phyloP scores from a whole-genome alignment of 2,329 filamentous ascomycete species.

The Penicillium decumbens region DNA sequence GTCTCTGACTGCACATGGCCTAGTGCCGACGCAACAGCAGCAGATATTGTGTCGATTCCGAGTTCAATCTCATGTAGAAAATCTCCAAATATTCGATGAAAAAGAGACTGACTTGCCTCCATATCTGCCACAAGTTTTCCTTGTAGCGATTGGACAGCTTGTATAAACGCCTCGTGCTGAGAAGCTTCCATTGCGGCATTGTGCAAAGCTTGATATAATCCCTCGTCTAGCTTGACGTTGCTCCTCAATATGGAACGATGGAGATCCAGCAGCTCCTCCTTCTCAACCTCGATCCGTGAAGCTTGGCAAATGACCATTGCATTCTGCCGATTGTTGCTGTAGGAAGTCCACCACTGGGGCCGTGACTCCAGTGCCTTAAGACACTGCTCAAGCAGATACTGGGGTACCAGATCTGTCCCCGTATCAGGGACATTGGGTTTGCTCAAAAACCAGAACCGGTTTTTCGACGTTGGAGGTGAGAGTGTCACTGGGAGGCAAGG shows the following conservation, averaged over 20 bases:
- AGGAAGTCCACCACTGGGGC: conserved; percentile 60
- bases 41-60: conserved; percentile 20
- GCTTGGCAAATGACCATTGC: conserved; percentile 60
- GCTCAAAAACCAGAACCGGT: conserved; percentile 19
- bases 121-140: conserved; percentile 30
- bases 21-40: conserved; percentile 19
- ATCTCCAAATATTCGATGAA: conserved; percentile 23
- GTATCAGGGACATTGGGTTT: conserved; percentile 20
- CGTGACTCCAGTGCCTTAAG: conserved; percentile 51
- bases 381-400: conserved; percentile 46
- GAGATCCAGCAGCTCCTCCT: conserved; percentile 42
- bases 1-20: conserved; percentile 17
- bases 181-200: conserved; percentile 28
- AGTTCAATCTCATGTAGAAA: conserved; percentile 27
- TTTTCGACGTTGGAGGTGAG: conserved; percentile 32
- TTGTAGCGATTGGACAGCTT: conserved; percentile 30
- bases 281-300: conserved; percentile 55
- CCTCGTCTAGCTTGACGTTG: conserved; percentile 33
- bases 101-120: conserved; percentile 24
- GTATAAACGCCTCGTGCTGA: conserved; percentile 33
- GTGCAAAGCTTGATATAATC: conserved; percentile 33
- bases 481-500: conserved; percentile 50
- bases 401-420: conserved; percentile 14
- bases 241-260: conserved; percentile 38
- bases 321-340: conserved; percentile 59